phyloP scores from a whole-genome alignment of 2,329 filamentous ascomycete genomes.

The Alternaria triticina region DNA sequence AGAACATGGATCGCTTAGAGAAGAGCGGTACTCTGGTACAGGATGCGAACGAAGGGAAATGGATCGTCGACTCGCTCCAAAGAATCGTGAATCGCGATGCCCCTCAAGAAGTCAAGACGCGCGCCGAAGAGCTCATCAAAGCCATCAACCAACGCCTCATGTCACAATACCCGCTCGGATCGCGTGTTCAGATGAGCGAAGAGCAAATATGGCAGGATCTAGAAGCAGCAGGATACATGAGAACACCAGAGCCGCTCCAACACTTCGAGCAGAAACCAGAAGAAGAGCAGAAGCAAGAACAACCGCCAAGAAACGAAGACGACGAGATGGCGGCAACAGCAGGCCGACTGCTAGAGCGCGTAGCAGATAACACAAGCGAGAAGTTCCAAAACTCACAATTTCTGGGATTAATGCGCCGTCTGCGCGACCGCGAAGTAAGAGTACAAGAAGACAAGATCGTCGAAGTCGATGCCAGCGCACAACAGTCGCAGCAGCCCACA shows the following conservation, averaged over 20 bases:
- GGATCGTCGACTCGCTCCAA: conserved; percentile 41
- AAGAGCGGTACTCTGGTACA: conserved; percentile 29
- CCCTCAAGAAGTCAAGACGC: conserved; percentile 32
- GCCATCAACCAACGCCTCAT: conserved; percentile 45
- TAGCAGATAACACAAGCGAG: conserved; percentile 70
- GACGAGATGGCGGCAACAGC: conserved; percentile 77
- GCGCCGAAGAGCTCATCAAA: conserved; percentile 35
- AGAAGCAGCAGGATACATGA: conserved; percentile 39
- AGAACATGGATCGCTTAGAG: conserved; percentile 35
- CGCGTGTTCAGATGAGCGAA: conserved; percentile 26
- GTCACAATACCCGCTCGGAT: conserved; percentile 42
- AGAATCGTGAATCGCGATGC: conserved; percentile 34
- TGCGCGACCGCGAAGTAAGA: conserved; percentile 73
- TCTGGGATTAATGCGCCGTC: conserved; percentile 75
- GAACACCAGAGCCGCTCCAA: conserved; percentile 22
- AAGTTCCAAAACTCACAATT: conserved; percentile 84
- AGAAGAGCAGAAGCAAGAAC: conserved; percentile 33
- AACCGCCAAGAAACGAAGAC: conserved; percentile 52
- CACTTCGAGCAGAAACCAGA: conserved; percentile 33
- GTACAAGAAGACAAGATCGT: conserved; percentile 75
- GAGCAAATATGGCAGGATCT: conserved; percentile 39
- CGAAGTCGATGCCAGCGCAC: conserved; percentile 49
- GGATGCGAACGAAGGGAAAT: conserved; percentile 42
- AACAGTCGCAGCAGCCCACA: not conserved
- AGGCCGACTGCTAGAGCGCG: conserved; percentile 70